Evolutionary conservation across 2,329 filamentous ascomycete genomes (phyloP).

Genomic region (Ustulina deusta): DNA sequence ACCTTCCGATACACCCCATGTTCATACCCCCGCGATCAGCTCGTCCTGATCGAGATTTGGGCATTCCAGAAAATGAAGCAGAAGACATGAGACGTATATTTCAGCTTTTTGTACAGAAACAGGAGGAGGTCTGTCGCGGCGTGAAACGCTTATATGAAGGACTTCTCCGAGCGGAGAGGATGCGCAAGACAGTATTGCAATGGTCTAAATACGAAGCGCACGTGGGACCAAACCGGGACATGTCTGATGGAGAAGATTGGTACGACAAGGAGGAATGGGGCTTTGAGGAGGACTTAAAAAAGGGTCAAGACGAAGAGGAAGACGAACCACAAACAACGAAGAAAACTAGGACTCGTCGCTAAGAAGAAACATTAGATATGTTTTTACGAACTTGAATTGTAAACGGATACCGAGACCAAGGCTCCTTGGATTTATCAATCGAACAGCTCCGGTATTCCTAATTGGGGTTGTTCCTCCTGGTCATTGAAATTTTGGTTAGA

Average conservation of each 20-base stretch:
- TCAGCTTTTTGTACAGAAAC: conserved; percentile 84
- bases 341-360: conserved; percentile 70
- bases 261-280: conserved; percentile 86
- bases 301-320: conserved; percentile 85
- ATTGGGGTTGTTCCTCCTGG: neutral
- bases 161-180: conserved; percentile 77
- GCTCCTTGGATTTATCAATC: conserved; percentile 15
- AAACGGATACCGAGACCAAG: conserved; percentile 34
- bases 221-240: conserved; percentile 72
- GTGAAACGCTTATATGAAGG: conserved; percentile 76
- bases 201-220: conserved; percentile 86
- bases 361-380: conserved; percentile 18
- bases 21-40: conserved; percentile 74
- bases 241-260: conserved; percentile 92
- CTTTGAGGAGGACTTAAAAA: conserved; percentile 78
- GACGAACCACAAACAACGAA: conserved; percentile 74
- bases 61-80: conserved; percentile 78
- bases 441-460: neutral
- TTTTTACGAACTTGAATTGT: conserved; percentile 27
- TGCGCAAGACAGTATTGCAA: conserved; percentile 76
- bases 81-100: conserved; percentile 81
- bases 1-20: conserved; percentile 77
- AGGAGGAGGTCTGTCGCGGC: conserved; percentile 83
- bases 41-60: conserved; percentile 75
- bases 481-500: neutral